Evolutionary conservation across 1,284 basidiomycete species (phyloP).

Genomic region (Anthracocystis setariae): DNA sequence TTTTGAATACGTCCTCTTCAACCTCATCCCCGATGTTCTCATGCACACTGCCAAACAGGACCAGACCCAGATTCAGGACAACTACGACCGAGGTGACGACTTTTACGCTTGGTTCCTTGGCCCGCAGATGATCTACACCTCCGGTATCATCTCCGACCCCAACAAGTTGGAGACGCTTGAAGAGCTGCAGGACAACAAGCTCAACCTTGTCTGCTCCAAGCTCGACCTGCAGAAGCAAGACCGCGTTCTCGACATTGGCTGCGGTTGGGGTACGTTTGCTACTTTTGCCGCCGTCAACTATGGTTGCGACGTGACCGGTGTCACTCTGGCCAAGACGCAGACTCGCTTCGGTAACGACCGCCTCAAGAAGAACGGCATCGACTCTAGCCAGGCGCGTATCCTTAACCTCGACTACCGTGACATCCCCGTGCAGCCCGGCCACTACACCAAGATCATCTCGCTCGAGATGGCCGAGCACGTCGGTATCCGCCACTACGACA

Average conservation of each 20-base stretch:
- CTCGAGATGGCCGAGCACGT: conserved; percentile 98
- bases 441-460: conserved; percentile 91
- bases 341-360: conserved; percentile 90
- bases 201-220: conserved; percentile 93
- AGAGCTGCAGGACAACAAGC: conserved; percentile 97
- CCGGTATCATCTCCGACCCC: conserved; percentile 83
- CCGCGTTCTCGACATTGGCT: conserved; percentile 89
- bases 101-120: conserved; percentile 82
- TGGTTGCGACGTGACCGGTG: conserved; percentile 90
- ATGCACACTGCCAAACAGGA: conserved; percentile 90
- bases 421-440: conserved; percentile 81
- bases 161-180: conserved; percentile 86
- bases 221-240: conserved; percentile 85
- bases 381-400: conserved; percentile 82
- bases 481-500: conserved; percentile 88
- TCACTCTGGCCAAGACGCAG: conserved; percentile 91
- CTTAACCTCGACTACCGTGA: conserved; percentile 95
- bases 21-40: conserved; percentile 90
- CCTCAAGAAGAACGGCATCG: conserved; percentile 81
- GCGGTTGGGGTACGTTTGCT: conserved; percentile 96
- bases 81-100: conserved; percentile 84
- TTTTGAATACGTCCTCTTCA: conserved; percentile 91
- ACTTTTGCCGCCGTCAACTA: conserved; percentile 98
- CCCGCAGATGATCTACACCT: conserved; percentile 96
- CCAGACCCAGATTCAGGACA: conserved; percentile 92